phyloP scores from a whole-genome alignment of 768 basidiomycete genomes.

The Cantharellus anzutake region DNA sequence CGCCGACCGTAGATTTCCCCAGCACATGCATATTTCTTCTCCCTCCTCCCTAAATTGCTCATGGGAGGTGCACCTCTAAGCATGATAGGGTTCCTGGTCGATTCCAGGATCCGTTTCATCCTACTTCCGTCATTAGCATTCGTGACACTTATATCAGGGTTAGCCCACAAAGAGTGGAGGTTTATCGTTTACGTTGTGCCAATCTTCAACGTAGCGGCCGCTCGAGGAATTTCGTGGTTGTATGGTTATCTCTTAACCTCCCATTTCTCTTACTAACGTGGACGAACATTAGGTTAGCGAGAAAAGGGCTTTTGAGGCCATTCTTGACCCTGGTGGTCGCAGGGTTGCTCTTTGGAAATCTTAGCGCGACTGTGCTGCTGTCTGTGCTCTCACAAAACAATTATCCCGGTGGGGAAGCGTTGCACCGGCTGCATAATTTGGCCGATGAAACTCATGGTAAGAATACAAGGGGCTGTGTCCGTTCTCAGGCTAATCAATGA shows the following conservation, averaged over 20 bases:
- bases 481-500: not conserved
- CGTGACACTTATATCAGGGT: constrained; percentile 42
- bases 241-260: constrained; percentile 22
- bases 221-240: constrained; percentile 44
- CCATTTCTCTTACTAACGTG: not conserved
- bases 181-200: constrained; percentile 84
- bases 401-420: constrained; percentile 77
- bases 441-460: not conserved
- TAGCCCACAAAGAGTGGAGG: constrained; percentile 96
- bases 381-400: constrained; percentile 47
- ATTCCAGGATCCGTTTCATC: constrained; percentile 31
- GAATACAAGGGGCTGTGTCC: not conserved
- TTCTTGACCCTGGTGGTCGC: constrained; percentile 27
- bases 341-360: constrained; percentile 35
- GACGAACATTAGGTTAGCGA: not conserved
- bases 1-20: constrained; percentile 40
- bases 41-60: constrained; percentile 60
- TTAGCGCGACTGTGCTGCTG: constrained; percentile 31
- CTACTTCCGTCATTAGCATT: constrained; percentile 34
- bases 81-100: constrained; percentile 29
- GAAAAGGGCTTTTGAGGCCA: constrained; percentile 22
- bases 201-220: constrained; percentile 58
- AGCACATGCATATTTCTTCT: constrained; percentile 39
- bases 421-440: constrained; percentile 36
- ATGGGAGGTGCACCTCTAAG: constrained; percentile 44